A percentile compares a stretch with the other conserved stretches of the same genome.
Conservation (phyloP, 495 filamentous ascomycete genomes). For the Neurospora hispaniola region DNA sequence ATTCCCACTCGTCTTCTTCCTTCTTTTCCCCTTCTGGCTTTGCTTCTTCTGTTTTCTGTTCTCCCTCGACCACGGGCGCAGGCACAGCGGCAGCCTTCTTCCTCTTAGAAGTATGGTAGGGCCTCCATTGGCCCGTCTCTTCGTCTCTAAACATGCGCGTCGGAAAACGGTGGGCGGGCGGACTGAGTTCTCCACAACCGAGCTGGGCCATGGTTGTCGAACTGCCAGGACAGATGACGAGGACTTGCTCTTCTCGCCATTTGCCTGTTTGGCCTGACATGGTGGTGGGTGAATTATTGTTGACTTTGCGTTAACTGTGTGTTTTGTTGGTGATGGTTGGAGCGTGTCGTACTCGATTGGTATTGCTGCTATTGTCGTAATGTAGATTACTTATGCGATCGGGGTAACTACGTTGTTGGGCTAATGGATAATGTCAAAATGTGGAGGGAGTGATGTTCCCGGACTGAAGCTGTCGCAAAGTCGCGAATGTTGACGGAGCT, state of each 20-base stretch:
- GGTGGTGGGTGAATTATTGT: conserved; percentile 9
- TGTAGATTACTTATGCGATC: neutral
- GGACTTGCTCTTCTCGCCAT: conserved; percentile 44
- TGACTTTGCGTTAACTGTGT: neutral
- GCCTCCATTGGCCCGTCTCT: conserved; percentile 69
- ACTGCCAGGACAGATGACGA: conserved; percentile 87
- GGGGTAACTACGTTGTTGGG: neutral
- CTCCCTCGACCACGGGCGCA: neutral
- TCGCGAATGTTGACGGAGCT: neutral
- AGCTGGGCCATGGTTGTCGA: conserved; percentile 89
- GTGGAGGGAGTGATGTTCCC: neutral
- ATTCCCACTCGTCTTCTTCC: conserved; percentile 40
- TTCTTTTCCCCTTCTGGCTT: conserved; percentile 11
- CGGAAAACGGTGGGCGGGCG: conserved; percentile 65
- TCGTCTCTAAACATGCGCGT: conserved; percentile 90
- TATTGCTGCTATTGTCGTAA: neutral
- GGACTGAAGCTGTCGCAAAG: neutral
- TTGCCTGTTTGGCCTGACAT: conserved; percentile 39
- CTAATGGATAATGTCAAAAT: neutral
- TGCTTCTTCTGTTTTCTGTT: neutral
- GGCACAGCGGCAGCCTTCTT: conserved; percentile 42
- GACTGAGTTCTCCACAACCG: conserved; percentile 85
- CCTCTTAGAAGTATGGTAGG: conserved; percentile 66
- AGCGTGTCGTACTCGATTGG: neutral
- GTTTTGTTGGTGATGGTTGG: neutral